Conservation (phyloP, 805 yeast species). For the Cyberlindnera maclurae region DNA sequence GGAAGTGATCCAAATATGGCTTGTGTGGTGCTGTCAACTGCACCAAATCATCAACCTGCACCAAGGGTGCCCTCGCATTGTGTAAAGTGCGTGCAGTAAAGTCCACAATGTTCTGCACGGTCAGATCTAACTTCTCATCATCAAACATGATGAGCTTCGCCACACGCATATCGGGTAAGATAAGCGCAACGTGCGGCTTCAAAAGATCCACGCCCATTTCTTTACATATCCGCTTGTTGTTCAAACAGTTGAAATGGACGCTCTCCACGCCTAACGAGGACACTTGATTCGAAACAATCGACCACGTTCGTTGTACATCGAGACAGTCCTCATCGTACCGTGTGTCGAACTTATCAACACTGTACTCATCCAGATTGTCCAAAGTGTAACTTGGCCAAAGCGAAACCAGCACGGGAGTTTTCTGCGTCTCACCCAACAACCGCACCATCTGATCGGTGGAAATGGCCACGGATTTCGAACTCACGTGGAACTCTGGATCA, state of each 20-base stretch:
- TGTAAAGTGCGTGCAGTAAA: conserved; percentile 44
- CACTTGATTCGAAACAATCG: conserved; percentile 43
- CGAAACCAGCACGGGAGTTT: conserved; percentile 48
- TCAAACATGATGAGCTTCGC: conserved; percentile 35
- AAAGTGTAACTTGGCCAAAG: conserved; percentile 56
- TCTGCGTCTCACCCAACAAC: conserved; percentile 35
- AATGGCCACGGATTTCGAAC: conserved; percentile 34
- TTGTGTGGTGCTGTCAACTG: conserved; percentile 6
- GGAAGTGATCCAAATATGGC: conserved; percentile 3
- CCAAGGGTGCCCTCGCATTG: conserved; percentile 35
- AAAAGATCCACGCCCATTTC: conserved; percentile 37
- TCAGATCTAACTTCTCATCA: conserved; percentile 14
- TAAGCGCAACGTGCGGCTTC: conserved; percentile 39
- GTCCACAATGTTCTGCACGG: conserved; percentile 27
- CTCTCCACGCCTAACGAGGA: conserved; percentile 29
- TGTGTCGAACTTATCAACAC: conserved; percentile 28
- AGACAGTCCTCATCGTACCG: conserved; percentile 45
- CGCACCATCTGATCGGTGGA: conserved; percentile 37
- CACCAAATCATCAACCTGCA: conserved; percentile 13
- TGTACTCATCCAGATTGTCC: conserved; percentile 25
- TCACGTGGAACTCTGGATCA: conserved; percentile 30
- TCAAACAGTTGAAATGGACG: conserved; percentile 55
- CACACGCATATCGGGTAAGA: conserved; percentile 43
- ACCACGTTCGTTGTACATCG: conserved; percentile 52
- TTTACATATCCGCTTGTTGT: conserved; percentile 43